Evolutionary conservation across 169 alveolate genomes (phyloP).

Genomic region (Eimeria acervulina): DNA sequence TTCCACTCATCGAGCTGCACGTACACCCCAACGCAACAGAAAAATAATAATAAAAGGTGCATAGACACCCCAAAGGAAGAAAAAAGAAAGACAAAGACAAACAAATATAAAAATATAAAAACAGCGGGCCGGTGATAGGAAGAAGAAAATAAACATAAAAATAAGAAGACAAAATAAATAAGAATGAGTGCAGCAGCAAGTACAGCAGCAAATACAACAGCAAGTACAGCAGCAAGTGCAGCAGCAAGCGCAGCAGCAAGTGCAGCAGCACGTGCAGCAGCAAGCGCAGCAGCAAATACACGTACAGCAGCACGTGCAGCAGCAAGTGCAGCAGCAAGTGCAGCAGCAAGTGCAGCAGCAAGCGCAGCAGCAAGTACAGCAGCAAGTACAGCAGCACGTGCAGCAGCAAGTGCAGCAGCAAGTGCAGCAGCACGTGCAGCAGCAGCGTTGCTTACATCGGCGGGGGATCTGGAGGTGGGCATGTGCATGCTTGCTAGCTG

Average conservation of each 20-base stretch:
- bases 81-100: not conserved
- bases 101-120: too few species aligned
- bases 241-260: constrained; percentile 93
- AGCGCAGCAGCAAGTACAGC: not conserved
- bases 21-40: not conserved
- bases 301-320: not conserved
- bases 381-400: not conserved
- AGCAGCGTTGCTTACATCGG: not conserved
- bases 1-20: not conserved
- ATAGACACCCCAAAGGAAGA: not conserved
- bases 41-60: too few species aligned
- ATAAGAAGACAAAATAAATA: too few species aligned
- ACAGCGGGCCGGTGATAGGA: not conserved
- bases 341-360: constrained; percentile 4
- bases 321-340: not conserved
- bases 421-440: not conserved
- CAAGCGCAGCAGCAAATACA: not conserved
- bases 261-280: constrained; percentile 64
- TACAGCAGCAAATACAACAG: too few species aligned
- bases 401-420: not conserved
- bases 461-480: not conserved
- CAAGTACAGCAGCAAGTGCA: constrained; percentile 87
- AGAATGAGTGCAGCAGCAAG: too few species aligned
- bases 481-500: not conserved
- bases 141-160: not conserved